Evolutionary conservation across 2,329 filamentous ascomycete species (phyloP).

Genomic region (Metarhizium brunneum): DNA sequence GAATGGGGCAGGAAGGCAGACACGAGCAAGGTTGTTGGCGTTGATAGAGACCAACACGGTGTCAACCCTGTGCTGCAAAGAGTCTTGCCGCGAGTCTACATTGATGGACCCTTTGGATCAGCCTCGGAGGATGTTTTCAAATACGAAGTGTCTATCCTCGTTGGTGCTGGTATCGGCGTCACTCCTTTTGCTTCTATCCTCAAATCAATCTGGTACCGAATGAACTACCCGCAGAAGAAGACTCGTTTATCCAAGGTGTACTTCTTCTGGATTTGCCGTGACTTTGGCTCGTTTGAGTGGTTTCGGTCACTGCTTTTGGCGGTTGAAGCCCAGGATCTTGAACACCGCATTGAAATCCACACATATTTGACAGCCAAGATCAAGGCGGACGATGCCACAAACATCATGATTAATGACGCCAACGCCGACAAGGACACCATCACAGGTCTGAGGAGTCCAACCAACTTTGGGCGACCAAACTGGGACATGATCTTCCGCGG

Average conservation of each 20-base stretch:
- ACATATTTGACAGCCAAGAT: slow-evolving; percentile 83
- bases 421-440: slow-evolving; percentile 79
- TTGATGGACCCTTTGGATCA: slow-evolving; percentile 79
- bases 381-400: slow-evolving; percentile 75
- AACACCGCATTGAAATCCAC: slow-evolving; percentile 80
- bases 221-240: slow-evolving; percentile 77
- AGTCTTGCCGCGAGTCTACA: slow-evolving; percentile 69
- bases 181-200: slow-evolving; percentile 82
- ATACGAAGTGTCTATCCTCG: slow-evolving; percentile 71
- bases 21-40: slow-evolving; percentile 59
- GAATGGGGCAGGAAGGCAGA: slow-evolving; percentile 50
- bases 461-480: slow-evolving; percentile 79
- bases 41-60: slow-evolving; percentile 46
- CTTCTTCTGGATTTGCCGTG: slow-evolving; percentile 88
- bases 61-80: slow-evolving; percentile 63
- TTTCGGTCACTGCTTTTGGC: slow-evolving; percentile 75
- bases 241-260: slow-evolving; percentile 78
- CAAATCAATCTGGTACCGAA: slow-evolving; percentile 89
- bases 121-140: slow-evolving; percentile 87
- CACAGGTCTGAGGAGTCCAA: slow-evolving; percentile 71
- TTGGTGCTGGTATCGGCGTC: slow-evolving; percentile 74
- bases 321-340: slow-evolving; percentile 78
- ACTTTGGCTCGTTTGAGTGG: slow-evolving; percentile 85
- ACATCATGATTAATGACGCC: slow-evolving; percentile 89
- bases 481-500: slow-evolving; percentile 87